These are phyloP conservation scores for Cystobasidium tubakii DNA, from an alignment of 768 basidiomycete genomes.

Conservation along the genomic window DNA sequence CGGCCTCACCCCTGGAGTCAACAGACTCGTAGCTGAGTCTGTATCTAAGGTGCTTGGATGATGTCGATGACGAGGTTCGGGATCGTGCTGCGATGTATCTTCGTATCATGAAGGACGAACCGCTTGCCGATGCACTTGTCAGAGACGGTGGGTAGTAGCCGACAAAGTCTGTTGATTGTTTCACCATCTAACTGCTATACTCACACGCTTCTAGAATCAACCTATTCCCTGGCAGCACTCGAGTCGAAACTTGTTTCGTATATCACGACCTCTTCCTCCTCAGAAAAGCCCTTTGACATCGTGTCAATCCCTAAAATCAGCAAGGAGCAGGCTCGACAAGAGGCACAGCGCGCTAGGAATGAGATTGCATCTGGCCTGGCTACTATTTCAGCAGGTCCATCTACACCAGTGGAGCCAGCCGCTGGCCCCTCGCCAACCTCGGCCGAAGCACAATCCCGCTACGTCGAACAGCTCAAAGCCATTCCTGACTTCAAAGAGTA, in stretches of 20 bases:
- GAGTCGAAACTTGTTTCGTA: constrained; percentile 91
- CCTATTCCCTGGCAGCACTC: constrained; percentile 80
- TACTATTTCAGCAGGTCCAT: constrained; percentile 41
- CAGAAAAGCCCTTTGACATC: constrained; percentile 71
- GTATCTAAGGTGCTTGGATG: constrained; percentile 76
- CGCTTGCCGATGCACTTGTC: constrained; percentile 76
- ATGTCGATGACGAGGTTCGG: constrained; percentile 97
- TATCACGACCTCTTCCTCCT: constrained; percentile 71
- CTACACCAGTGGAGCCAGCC: constrained; percentile 61
- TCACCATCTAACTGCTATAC: no score
- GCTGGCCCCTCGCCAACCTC: constrained; percentile 54
- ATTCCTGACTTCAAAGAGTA: constrained; percentile 80
- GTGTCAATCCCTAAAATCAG: constrained; percentile 87
- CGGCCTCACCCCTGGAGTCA: no score
- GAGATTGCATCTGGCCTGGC: neutral
- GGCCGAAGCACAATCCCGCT: constrained; percentile 76
- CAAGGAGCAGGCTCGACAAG: constrained; percentile 80
- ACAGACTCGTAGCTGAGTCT: neutral
- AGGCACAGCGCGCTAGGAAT: constrained; percentile 68
- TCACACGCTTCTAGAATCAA: constrained; percentile 89
- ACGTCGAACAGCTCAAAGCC: constrained; percentile 73
- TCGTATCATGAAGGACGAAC: constrained; percentile 69
- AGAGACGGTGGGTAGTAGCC: constrained; percentile 70
- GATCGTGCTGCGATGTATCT: constrained; percentile 95
- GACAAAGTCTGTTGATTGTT: no score